These are phyloP conservation scores for Verticillium klebahnii DNA, from an alignment of 2,329 filamentous ascomycete genomes.

Conservation along the genomic window DNA sequence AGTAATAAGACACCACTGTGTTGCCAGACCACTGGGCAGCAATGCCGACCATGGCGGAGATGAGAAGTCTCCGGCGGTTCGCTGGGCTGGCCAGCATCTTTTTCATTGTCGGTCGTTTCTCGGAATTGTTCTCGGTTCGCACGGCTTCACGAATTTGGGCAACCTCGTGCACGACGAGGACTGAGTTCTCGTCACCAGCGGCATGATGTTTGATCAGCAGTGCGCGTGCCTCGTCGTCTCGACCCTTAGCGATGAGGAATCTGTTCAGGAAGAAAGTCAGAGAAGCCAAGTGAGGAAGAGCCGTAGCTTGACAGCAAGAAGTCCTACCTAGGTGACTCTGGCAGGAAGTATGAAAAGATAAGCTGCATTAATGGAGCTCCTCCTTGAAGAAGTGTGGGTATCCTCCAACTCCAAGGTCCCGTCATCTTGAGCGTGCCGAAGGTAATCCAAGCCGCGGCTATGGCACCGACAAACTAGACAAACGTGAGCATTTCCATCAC, in stretches of 20 bases:
- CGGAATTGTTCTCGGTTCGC: conserved; percentile 33
- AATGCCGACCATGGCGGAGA: conserved; percentile 43
- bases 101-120: conserved; percentile 12
- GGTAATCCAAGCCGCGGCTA: conserved; percentile 22
- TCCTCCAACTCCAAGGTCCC: conserved; percentile 20
- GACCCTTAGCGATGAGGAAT: conserved; percentile 54
- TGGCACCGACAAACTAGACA: conserved; percentile 30
- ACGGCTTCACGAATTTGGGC: conserved; percentile 35
- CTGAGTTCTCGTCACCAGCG: conserved; percentile 36
- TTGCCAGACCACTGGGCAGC: conserved; percentile 51
- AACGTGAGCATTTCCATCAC: neutral
- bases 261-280: conserved; percentile 18
- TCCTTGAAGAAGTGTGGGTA: conserved; percentile 23
- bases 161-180: conserved; percentile 28
- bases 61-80: conserved; percentile 38
- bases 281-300: conserved; percentile 12
- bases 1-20: conserved; percentile 43
- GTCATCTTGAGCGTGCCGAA: conserved; percentile 27
- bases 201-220: conserved; percentile 51
- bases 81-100: conserved; percentile 18
- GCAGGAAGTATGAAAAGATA: conserved; percentile 26
- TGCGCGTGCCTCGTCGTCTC: conserved; percentile 44
- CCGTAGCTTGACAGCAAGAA: neutral
- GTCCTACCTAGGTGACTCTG: conserved; percentile 47
- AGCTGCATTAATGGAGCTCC: conserved; percentile 30